Conservation (phyloP, 305 asterid species). For the Rubia peregrina region DNA sequence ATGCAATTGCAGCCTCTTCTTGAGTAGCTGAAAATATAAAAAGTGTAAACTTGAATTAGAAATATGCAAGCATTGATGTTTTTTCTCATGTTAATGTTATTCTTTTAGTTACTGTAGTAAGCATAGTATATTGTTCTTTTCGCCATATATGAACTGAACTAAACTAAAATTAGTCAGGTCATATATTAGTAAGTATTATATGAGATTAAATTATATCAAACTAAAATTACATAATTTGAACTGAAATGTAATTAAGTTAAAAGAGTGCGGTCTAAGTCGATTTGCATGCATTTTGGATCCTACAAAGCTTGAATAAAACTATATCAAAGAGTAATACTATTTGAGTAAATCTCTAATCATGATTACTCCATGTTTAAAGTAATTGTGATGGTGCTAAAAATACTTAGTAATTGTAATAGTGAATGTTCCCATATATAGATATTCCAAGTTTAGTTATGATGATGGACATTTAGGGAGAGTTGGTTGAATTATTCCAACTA, state of each 20-base stretch:
- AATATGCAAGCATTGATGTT: background rate
- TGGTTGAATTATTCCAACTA: constrained; percentile 28
- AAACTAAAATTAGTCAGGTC: no score
- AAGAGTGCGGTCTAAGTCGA: no score
- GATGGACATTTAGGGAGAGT: constrained; percentile 19
- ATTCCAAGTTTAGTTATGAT: background rate
- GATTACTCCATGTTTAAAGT: background rate
- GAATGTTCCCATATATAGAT: background rate
- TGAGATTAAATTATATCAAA: no score
- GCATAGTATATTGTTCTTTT: no score
- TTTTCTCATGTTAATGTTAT: no score
- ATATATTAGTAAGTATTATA: no score
- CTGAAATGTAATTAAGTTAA: no score
- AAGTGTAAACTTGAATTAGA: background rate
- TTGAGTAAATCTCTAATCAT: background rate
- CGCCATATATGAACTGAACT: no score
- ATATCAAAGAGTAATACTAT: no score
- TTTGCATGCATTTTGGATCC: no score
- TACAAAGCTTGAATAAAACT: background rate
- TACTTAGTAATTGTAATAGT: background rate
- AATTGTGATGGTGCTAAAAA: background rate
- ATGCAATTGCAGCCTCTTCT: constrained; percentile 80
- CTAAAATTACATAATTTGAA: no score
- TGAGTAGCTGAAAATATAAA: constrained; percentile 49
- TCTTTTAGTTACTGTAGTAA: no score